A percentile compares a stretch with the other conserved stretches of the same genome.
These are phyloP conservation scores for Podaxis mareebaensis DNA, from an alignment of 768 basidiomycete species.

Conservation along the genomic window DNA sequence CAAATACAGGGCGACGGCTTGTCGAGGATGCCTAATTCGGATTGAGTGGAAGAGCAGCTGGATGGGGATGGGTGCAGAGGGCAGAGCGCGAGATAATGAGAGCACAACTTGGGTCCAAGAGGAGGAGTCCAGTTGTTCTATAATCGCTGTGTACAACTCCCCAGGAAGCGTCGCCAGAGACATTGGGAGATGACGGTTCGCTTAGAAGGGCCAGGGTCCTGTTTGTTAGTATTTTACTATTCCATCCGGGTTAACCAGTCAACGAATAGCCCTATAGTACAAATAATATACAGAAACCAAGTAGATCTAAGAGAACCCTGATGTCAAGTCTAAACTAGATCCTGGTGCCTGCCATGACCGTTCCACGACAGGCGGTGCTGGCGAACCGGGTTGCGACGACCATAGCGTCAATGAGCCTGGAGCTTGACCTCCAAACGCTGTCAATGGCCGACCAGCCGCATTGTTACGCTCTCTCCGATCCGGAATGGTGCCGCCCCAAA, in stretches of 20 bases:
- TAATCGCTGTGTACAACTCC: constrained; percentile 65
- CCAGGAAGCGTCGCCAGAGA: constrained; percentile 48
- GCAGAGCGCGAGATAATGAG: constrained; percentile 63
- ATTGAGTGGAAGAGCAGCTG: constrained; percentile 62
- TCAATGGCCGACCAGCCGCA: constrained; percentile 39
- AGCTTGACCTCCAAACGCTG: constrained; percentile 49
- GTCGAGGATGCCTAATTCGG: constrained; percentile 46
- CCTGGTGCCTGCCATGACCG: constrained; percentile 46
- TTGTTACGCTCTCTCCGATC: constrained; percentile 17
- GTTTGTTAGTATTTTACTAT: neutral
- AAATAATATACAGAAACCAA: constrained; percentile 16
- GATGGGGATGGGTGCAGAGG: constrained; percentile 55
- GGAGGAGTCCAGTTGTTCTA: constrained; percentile 47
- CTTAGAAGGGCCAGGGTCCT: constrained; percentile 4
- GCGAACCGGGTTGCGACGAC: constrained; percentile 41
- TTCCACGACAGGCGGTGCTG: constrained; percentile 43
- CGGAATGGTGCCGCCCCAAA: constrained; percentile 13
- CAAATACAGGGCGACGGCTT: constrained; percentile 56
- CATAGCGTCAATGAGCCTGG: constrained; percentile 48
- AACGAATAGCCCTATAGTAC: constrained; percentile 12
- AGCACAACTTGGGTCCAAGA: constrained; percentile 54
- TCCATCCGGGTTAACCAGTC: neutral
- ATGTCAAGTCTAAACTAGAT: constrained; percentile 39
- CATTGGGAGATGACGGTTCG: constrained; percentile 21
- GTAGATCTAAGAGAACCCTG: constrained; percentile 17